These are phyloP conservation scores for Aspergillus nanangensis DNA, from an alignment of 495 filamentous ascomycete species.

Conservation along the genomic window DNA sequence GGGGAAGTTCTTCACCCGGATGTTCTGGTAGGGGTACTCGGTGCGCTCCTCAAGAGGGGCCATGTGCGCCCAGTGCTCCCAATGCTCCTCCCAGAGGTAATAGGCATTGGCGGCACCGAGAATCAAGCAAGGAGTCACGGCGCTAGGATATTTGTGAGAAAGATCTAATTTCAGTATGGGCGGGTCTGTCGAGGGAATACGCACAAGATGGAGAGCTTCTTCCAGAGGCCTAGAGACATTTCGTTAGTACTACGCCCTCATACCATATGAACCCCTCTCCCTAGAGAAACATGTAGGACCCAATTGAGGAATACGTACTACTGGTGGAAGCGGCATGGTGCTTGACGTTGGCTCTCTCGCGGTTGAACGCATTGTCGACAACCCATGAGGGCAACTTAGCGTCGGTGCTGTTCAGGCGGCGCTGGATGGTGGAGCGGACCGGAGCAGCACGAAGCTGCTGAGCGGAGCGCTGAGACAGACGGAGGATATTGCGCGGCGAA, in stretches of 20 bases:
- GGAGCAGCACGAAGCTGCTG: constrained; percentile 51
- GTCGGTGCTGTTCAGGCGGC: constrained; percentile 62
- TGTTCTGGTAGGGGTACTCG: constrained; percentile 93
- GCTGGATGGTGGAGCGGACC: constrained; percentile 57
- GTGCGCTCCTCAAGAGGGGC: constrained; percentile 80
- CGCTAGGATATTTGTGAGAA: constrained; percentile 42
- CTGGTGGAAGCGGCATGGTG: constrained; percentile 75
- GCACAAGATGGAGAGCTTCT: constrained; percentile 91
- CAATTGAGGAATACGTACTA: constrained; percentile 49
- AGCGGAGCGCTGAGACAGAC: constrained; percentile 53
- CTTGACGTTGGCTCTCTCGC: constrained; percentile 79
- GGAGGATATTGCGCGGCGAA: constrained; percentile 56
- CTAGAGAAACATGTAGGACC: neutral
- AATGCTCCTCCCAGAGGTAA: constrained; percentile 88
- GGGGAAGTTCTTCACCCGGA: constrained; percentile 82
- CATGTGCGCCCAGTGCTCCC: constrained; percentile 89
- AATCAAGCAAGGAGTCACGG: constrained; percentile 63
- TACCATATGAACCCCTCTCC: too few relatives aligned
- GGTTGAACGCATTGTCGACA: constrained; percentile 81
- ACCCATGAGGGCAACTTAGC: constrained; percentile 39
- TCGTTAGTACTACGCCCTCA: constrained; percentile 37
- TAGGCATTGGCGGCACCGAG: constrained; percentile 75
- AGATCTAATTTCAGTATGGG: neutral
- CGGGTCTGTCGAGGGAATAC: constrained; percentile 15
- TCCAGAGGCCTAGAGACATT: constrained; percentile 72